Evolutionary conservation across 345 rosid species (phyloP).

Genomic region (Acer campestre): DNA sequence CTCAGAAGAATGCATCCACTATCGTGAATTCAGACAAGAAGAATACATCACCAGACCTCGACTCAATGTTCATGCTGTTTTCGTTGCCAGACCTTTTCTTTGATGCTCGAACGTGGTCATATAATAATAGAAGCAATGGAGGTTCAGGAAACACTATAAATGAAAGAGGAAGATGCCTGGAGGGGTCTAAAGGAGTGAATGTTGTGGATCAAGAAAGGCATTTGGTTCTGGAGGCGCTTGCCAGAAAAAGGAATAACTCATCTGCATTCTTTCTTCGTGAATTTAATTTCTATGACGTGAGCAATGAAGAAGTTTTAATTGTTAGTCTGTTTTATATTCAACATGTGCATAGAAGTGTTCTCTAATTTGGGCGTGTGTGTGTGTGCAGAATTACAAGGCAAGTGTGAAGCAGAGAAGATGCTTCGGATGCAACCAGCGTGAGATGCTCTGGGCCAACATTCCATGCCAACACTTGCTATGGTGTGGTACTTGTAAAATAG

Average conservation of each 20-base stretch:
- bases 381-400: constrained; percentile 47
- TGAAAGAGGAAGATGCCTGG: constrained; percentile 14
- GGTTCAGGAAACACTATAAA: neutral
- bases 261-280: constrained; percentile 70
- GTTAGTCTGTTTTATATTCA: neutral
- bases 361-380: neutral
- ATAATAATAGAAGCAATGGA: constrained; percentile 7
- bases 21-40: constrained; percentile 1
- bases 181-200: constrained; percentile 16
- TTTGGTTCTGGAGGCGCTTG: constrained; percentile 54
- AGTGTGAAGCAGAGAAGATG: constrained; percentile 48
- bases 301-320: constrained; percentile 7
- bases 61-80: constrained; percentile 25
- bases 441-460: constrained; percentile 57
- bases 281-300: constrained; percentile 68
- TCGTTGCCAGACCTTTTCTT: constrained; percentile 29
- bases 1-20: constrained; percentile 8
- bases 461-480: constrained; percentile 80
- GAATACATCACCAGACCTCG: constrained; percentile 7
- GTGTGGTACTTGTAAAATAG: constrained; percentile 62
- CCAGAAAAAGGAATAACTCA: constrained; percentile 44
- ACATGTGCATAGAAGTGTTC: neutral
- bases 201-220: constrained; percentile 35
- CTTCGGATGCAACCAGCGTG: constrained; percentile 59
- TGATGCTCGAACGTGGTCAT: constrained; percentile 19